A percentile compares a stretch with the other conserved stretches of the same genome.
Evolutionary conservation across 164 flowering plant genomes (phyloP).

Genomic region (Macadamia integrifolia): DNA sequence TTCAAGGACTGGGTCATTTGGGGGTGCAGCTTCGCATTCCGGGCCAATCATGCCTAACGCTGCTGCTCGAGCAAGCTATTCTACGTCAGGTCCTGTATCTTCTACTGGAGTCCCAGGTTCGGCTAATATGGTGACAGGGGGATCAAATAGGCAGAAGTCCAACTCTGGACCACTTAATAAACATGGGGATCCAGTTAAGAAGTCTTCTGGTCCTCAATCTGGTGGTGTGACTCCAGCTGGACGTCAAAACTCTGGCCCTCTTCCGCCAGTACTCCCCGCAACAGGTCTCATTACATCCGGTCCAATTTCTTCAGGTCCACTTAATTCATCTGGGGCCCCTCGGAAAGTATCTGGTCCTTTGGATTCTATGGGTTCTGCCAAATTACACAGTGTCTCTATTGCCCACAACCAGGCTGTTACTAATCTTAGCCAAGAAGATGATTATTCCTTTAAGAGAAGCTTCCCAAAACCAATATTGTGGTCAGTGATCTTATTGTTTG

Average conservation of each 20-base stretch:
- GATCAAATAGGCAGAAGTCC: constrained; percentile 53
- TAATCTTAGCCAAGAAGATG: constrained; percentile 68
- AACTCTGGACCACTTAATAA: constrained; percentile 89
- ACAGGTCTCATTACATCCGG: constrained; percentile 96
- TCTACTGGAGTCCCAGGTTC: constrained; percentile 50
- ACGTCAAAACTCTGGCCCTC: constrained; percentile 89
- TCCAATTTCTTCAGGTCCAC: constrained; percentile 83
- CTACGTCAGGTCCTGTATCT: constrained; percentile 50
- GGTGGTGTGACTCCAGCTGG: constrained; percentile 58
- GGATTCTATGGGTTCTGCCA: constrained; percentile 62
- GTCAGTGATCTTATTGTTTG: constrained; percentile 64
- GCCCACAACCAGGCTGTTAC: constrained; percentile 83
- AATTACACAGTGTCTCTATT: constrained; percentile 49
- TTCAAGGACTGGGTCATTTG: constrained; percentile 83
- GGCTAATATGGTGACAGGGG: constrained; percentile 39
- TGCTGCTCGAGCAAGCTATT: constrained; percentile 43
- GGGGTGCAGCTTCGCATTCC: constrained; percentile 79
- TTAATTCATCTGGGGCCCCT: constrained; percentile 86
- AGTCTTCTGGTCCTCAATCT: constrained; percentile 90
- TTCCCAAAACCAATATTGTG: constrained; percentile 74
- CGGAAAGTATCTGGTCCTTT: constrained; percentile 75
- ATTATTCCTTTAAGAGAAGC: constrained; percentile 62
- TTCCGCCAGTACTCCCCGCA: constrained; percentile 74
- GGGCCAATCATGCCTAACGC: constrained; percentile 68
- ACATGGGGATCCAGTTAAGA: constrained; percentile 80